Base-by-base conservation (phyloP, 495 filamentous ascomycete species). In the Aspergillus bridgeri region DNA sequence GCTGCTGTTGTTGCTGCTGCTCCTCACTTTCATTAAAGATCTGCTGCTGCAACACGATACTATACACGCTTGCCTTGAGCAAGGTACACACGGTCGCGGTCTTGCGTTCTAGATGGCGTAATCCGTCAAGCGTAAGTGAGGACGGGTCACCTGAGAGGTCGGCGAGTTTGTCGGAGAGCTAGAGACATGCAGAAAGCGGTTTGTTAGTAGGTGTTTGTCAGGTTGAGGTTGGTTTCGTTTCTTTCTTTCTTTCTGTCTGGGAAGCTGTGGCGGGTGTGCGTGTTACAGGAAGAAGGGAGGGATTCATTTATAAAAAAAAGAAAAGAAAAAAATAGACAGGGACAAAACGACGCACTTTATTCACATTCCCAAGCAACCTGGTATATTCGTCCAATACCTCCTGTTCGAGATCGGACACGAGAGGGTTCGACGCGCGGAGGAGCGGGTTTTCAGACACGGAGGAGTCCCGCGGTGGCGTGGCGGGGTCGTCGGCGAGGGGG, bases 61-160 rank as follows among this genome's bases (percentile, higher is more conserved):
- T 94, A 72, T 98, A 98, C 50, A 98, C 94, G 73, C 93, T 97
- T 29, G 94, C 93, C 78, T 98, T 98, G 67, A 98, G 79, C 68
- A 97, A 68, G 57, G 94, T 98, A 72, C 93, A 96, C 29, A 97
- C 94, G 42, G 95, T 78, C 47, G 89, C 89, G 22, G 91, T 96
- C 81, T 98, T 96, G 61, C 94, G 81, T 76, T 98, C 94, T 51
- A 98, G 80, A 33, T 89, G 83, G 48, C 94, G 78, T 59, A 98
- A 74, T n/a, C 87, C 85, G 69, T 98, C 93, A 33, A 75, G 61
- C 23, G 69, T 75, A 60, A 79, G 61, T 19, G 69, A 68, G 11
- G 65, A 59, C 24, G 70, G 67, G 42, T 65, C 62, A 25, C 63
- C 69, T 3, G 71, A 67, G 13, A 78, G 65, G 51, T 66, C 61